A percentile compares a stretch with the other conserved stretches of the same genome.
phyloP scores from a whole-genome alignment of 108 stramenopile genomes.

The Nannochloropsis salina region DNA sequence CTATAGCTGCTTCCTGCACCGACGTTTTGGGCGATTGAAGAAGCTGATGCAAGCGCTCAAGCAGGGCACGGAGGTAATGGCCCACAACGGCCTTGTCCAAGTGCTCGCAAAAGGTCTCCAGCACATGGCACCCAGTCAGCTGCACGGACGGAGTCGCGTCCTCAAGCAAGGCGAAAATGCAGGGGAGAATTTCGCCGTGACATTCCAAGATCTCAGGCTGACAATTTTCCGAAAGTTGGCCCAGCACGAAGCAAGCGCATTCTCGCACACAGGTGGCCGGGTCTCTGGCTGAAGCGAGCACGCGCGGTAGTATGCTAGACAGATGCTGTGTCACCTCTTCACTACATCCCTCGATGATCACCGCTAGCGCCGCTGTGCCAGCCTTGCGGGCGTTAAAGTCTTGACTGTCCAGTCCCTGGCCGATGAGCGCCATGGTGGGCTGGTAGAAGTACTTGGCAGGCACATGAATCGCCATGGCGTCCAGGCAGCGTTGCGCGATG shows the following conservation, averaged over 20 bases:
- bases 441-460: slow-evolving; percentile 88
- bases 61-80: slow-evolving; percentile 79
- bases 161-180: slow-evolving; percentile 81
- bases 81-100: slow-evolving; percentile 85
- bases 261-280: slow-evolving; percentile 78
- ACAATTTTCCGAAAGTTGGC: slow-evolving; percentile 93
- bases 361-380: slow-evolving; percentile 86
- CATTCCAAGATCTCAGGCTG: slow-evolving; percentile 88
- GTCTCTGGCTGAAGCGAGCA: slow-evolving; percentile 72
- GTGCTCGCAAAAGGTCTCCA: slow-evolving; percentile 97
- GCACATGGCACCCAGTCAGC: slow-evolving; percentile 71
- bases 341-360: slow-evolving; percentile 85
- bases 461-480: slow-evolving; percentile 88
- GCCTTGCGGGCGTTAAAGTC: slow-evolving; percentile 80
- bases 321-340: slow-evolving; percentile 72
- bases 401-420: slow-evolving; percentile 65
- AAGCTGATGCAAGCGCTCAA: slow-evolving; percentile 76
- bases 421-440: slow-evolving; percentile 72
- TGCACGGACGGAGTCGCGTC: slow-evolving; percentile 60
- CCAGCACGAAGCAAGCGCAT: slow-evolving; percentile 92
- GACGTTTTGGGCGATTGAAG: slow-evolving; percentile 77
- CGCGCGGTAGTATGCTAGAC: slow-evolving; percentile 68
- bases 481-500: slow-evolving; percentile 89
- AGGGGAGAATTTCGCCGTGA: slow-evolving; percentile 73
- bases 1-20: slow-evolving; percentile 76